These are phyloP conservation scores for Clonostachys byssicola DNA, from an alignment of 2,329 filamentous ascomycete species.

Conservation along the genomic window DNA sequence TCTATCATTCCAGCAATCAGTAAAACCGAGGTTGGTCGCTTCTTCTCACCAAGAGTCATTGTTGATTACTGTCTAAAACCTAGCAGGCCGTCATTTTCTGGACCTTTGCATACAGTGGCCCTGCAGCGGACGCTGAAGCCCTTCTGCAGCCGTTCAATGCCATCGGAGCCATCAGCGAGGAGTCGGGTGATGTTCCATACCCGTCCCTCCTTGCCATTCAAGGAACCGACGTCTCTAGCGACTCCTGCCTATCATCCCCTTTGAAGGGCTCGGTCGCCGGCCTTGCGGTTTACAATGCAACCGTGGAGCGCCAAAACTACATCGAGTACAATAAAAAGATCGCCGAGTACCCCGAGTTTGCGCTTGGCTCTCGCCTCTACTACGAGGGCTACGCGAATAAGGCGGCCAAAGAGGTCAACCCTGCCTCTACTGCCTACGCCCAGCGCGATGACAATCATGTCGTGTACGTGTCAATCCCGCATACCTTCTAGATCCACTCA, in stretches of 20 bases:
- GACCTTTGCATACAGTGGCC: not conserved
- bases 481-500: no score
- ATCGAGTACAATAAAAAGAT: not conserved
- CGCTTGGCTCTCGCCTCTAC: not conserved
- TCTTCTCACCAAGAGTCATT: not conserved
- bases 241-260: no score
- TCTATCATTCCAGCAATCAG: not conserved
- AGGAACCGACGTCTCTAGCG: no score
- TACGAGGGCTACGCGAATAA: not conserved
- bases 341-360: not conserved
- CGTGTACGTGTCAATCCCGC: no score
- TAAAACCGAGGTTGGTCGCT: no score
- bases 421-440: not conserved
- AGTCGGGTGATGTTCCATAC: not conserved
- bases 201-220: no score
- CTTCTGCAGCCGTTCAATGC: not conserved
- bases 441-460: not conserved
- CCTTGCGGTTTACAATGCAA: no score
- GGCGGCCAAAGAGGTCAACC: not conserved
- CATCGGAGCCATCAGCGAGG: not conserved
- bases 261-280: no score
- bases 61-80: not conserved
- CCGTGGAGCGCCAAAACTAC: not conserved
- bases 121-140: not conserved
- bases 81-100: not conserved